phyloP scores from a whole-genome alignment of 306 rosid genomes.

The Arachis hypogaea region DNA sequence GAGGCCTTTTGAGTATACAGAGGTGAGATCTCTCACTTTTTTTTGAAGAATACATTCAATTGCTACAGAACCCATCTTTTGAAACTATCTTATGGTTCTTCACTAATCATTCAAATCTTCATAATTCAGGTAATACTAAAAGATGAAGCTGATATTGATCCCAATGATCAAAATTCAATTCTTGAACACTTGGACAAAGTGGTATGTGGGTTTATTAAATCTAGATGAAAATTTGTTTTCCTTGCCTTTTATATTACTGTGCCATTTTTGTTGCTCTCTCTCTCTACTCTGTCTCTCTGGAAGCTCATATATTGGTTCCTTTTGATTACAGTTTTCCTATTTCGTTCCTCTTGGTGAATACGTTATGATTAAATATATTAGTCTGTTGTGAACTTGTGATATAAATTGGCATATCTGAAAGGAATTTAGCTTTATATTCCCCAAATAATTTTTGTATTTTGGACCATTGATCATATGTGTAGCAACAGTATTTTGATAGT shows the following conservation, averaged over 20 bases:
- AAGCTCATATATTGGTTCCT: conserved; percentile 19
- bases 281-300: neutral
- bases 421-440: conserved; percentile 8
- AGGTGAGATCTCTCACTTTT: conserved; percentile 54
- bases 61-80: conserved; percentile 17
- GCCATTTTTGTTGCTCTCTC: conserved; percentile 15
- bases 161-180: conserved; percentile 89
- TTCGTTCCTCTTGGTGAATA: conserved; percentile 26
- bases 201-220: conserved; percentile 49
- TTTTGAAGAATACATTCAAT: conserved; percentile 21
- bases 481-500: conserved; percentile 35
- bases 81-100: conserved; percentile 35
- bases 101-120: conserved; percentile 41
- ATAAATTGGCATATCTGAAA: conserved; percentile 30
- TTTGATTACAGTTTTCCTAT: conserved; percentile 14
- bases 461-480: conserved; percentile 35
- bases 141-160: conserved; percentile 84
- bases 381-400: neutral
- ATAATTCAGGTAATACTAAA: conserved; percentile 72
- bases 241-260: conserved; percentile 16
- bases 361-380: conserved; percentile 7
- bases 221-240: conserved; percentile 9
- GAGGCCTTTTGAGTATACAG: conserved; percentile 93
- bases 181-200: conserved; percentile 92
- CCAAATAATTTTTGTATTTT: conserved; percentile 10